These are phyloP conservation scores for Mycena sp. DNA, from an alignment of 1,284 basidiomycete genomes.

Conservation along the genomic window DNA sequence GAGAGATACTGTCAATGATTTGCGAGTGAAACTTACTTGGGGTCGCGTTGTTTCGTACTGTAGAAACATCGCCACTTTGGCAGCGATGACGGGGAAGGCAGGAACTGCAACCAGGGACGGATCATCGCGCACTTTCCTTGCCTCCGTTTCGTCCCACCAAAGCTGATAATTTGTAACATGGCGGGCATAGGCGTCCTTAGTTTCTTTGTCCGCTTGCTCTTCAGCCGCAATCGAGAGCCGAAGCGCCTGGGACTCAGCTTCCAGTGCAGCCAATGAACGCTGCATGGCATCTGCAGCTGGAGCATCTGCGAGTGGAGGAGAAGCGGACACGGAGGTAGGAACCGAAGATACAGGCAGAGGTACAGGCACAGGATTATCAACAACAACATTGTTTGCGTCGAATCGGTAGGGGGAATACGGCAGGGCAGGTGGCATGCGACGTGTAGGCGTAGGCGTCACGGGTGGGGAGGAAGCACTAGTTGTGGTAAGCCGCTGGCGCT, in stretches of 20 bases:
- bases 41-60: conserved; percentile 6
- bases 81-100: neutral
- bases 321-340: neutral
- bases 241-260: neutral
- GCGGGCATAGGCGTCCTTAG: neutral
- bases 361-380: neutral
- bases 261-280: neutral
- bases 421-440: neutral
- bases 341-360: too few relatives aligned
- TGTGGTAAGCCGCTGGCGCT: neutral
- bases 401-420: conserved; percentile 10
- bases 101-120: neutral
- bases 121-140: neutral
- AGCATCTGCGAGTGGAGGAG: too few relatives aligned
- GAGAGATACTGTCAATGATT: too few relatives aligned
- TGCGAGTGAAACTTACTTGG: neutral
- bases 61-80: conserved; percentile 4
- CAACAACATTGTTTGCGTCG: neutral
- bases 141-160: neutral
- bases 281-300: neutral
- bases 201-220: neutral
- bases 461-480: neutral
- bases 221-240: neutral
- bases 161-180: neutral
- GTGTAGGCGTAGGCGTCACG: neutral